Percentiles rank a stretch among this genome's conserved stretches.
Evolutionary conservation across 2,329 filamentous ascomycete species (phyloP).

Genomic region (Xenoacremonium recifei): DNA sequence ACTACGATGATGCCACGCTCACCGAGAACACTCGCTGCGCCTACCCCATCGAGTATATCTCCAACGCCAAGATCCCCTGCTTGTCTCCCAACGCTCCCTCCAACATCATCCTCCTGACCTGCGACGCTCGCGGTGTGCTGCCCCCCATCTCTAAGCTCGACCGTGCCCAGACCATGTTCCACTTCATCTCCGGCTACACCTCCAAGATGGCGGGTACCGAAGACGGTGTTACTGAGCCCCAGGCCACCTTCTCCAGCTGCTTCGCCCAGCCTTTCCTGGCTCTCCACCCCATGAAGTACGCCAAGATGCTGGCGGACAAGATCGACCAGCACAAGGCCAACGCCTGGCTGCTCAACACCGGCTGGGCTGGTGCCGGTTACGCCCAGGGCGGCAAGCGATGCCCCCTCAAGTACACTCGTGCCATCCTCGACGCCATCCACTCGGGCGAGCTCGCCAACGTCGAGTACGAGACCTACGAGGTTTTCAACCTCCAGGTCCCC

Average conservation of each 20-base stretch:
- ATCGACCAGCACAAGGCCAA: slow-evolving; percentile 93
- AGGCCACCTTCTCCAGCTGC: slow-evolving; percentile 98
- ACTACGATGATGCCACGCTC: slow-evolving; percentile 92
- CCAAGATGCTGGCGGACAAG: slow-evolving; percentile 97
- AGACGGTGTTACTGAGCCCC: slow-evolving; percentile 92
- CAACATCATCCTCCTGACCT: slow-evolving; percentile 98
- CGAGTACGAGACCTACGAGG: slow-evolving; percentile 92
- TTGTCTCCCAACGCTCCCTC: slow-evolving; percentile 80
- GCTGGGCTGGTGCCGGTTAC: slow-evolving; percentile 91
- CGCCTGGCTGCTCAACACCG: slow-evolving; percentile 98
- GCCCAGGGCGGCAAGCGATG: slow-evolving; percentile 93
- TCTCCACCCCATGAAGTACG: slow-evolving; percentile 98
- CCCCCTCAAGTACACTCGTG: slow-evolving; percentile 97
- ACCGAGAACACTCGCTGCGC: slow-evolving; percentile 98
- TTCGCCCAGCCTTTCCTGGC: slow-evolving; percentile 99
- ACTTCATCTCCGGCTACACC: slow-evolving; percentile 99
- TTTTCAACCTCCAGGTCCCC: slow-evolving; percentile 97
- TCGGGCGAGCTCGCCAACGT: slow-evolving; percentile 89
- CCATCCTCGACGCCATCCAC: slow-evolving; percentile 98
- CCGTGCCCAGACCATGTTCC: slow-evolving; percentile 97
- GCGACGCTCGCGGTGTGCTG: slow-evolving; percentile 94
- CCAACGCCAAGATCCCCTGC: slow-evolving; percentile 98
- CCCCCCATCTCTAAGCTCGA: slow-evolving; percentile 97
- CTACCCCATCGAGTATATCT: slow-evolving; percentile 98
- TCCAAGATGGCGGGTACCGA: slow-evolving; percentile 99